phyloP scores from a whole-genome alignment of 2,329 filamentous ascomycete species.

The Fusarium euwallaceae region DNA sequence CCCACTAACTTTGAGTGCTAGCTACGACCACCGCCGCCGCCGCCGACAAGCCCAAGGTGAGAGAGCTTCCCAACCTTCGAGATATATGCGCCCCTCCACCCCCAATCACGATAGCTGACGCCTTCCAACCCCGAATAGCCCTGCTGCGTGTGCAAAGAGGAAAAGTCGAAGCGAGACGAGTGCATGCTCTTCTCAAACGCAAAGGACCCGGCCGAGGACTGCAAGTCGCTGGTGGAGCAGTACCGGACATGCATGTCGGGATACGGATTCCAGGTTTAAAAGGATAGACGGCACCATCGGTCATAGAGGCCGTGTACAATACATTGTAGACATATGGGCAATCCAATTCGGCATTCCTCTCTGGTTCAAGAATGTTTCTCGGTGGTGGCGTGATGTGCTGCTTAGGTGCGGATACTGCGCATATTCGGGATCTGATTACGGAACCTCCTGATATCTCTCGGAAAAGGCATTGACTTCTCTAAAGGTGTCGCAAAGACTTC shows the following conservation, averaged over 20 bases:
- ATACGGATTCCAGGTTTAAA: constrained; percentile 83
- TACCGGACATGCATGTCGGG: constrained; percentile 95
- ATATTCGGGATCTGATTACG: not conserved
- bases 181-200: constrained; percentile 98
- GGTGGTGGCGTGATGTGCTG: constrained; percentile 39
- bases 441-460: not conserved
- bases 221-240: constrained; percentile 83
- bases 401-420: not conserved
- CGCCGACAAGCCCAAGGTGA: constrained; percentile 61
- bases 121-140: constrained; percentile 68
- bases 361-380: constrained; percentile 9
- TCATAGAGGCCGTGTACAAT: constrained; percentile 40
- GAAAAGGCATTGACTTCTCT: not conserved
- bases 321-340: constrained; percentile 44
- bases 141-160: constrained; percentile 97
- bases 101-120: constrained; percentile 28
- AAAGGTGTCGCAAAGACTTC: not conserved
- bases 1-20: constrained; percentile 22
- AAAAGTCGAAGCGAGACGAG: constrained; percentile 93
- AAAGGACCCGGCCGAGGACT: constrained; percentile 85
- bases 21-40: constrained; percentile 45
- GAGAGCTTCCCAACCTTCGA: constrained; percentile 19
- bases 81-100: constrained; percentile 32
- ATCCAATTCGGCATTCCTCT: constrained; percentile 43
- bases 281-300: constrained; percentile 10